These are phyloP conservation scores for Artemisia princeps DNA, from an alignment of 140 eudicot genomes.

Conservation along the genomic window DNA sequence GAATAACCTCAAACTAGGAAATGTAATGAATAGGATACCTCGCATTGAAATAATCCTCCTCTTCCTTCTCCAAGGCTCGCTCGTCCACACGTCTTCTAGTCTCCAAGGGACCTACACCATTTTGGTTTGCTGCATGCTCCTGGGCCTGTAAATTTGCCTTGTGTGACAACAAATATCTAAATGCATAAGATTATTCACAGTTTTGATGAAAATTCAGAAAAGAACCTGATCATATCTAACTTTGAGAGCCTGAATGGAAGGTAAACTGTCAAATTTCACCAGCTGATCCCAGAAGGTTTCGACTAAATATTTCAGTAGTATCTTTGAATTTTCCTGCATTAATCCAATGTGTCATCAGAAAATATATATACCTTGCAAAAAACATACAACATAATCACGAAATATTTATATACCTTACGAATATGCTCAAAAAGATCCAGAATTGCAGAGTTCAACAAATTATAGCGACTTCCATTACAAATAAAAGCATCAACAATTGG, in stretches of 20 bases:
- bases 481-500: conserved; percentile 78
- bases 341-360: conserved; percentile 12
- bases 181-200: too few relatives aligned
- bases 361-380: conserved; percentile 6
- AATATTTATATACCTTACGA: conserved; percentile 52
- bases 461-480: conserved; percentile 82
- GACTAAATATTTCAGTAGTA: conserved; percentile 57
- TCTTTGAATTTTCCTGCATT: conserved; percentile 71
- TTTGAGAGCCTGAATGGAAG: conserved; percentile 62
- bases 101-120: conserved; percentile 28
- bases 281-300: conserved; percentile 75
- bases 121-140: conserved; percentile 52
- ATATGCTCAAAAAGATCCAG: conserved; percentile 79
- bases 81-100: conserved; percentile 72
- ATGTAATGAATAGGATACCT: conserved; percentile 37
- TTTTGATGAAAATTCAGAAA: too few relatives aligned
- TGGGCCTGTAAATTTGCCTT: conserved; percentile 29
- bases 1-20: background rate
- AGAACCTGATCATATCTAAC: conserved; percentile 59
- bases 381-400: background rate
- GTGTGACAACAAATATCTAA: too few relatives aligned
- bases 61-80: conserved; percentile 92
- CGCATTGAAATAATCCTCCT: conserved; percentile 87
- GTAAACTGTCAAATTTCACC: conserved; percentile 54
- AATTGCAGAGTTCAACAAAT: conserved; percentile 82